Evolutionary conservation across 306 rosid species (phyloP), one percentile per base, ranked within the genome.

Genomic region (Fragaria iinumae): DNA sequence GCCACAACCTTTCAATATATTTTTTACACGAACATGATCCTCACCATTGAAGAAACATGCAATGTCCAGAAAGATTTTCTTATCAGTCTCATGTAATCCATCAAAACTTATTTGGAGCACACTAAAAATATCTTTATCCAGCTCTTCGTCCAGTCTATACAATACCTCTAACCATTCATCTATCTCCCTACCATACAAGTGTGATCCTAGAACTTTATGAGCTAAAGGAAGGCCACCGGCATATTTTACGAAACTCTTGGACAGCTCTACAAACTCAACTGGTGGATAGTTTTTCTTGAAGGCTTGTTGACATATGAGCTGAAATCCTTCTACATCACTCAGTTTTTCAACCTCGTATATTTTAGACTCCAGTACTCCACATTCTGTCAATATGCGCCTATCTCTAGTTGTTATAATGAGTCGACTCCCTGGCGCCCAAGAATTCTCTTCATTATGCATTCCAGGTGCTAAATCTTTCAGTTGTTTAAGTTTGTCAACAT

Each of bases 21-120:
- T 69, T 39, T 36, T 52, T 17, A 69, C 68, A 48, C 27, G 82
- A 8, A 18, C 4, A 56, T 72, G 56, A 11, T 75, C 69, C 60
- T 79, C 69, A 27, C 73, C 70, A 44, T 64, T 79, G 25, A 79
- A 78, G 56, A 72, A 79, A 38, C 82, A 79, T 5, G 82, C 77
- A 79, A 79, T 49, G 65, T 79, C 82, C 16, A 79, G 49, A 49
- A 69, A 69, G 21, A 69, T 32, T 3, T 32, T 69, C 73, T 14
- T 69, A 4, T 69, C 36, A 2, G 38, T 12, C 3, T 23, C 6
- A 0, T 23, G 18, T 3, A 69, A 11, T 69, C 56, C 73, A 23
- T 64, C 21, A 64, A 23, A 64, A 27, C 44, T 53, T 53, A 20
- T 20, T 18, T 53, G 59, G 4, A 67, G 70, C 53, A 53, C 44